Evolutionary conservation across 208 protist species (phyloP), one percentile per base, ranked within the genome.

Genomic region (Trypanosoma rangeli): DNA sequence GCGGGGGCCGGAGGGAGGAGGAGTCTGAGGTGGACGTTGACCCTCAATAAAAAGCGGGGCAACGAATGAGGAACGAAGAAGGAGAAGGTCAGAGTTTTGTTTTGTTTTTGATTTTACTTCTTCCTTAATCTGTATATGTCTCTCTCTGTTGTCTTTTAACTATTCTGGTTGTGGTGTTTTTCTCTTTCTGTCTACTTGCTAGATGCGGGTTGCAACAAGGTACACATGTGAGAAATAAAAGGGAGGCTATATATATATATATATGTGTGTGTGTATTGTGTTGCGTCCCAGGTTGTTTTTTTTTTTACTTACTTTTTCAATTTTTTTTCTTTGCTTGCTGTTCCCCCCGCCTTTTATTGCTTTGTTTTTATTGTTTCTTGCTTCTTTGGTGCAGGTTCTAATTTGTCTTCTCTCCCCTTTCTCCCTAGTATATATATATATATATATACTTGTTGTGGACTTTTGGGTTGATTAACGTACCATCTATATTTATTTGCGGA

Each of bases 331-430:
- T 29, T 50, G 0, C 20, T 39, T 60, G 22, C 35, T 60, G 5
- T 60, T 7, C 7, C 7, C 7, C 33, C 7, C 33, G 2, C 33
- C n/a, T 54, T 22, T 42, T 52, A 1, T 65, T 22, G 33, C 31
- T 39, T 42, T 52, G n/a, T 39, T 42, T 52, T 42, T 65, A 15
- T 54, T 54, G 13, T 26, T 48, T 65, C 29, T 48, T 53, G 48
- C 16, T 48, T 42, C 15, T 46, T 46, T 46, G 42, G 42, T 3
- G 12, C 42, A 46, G 42, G 15, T 46, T 46, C 13, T 46, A 18
- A 9, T 46, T 46, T 28, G 29, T 37, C n/a, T 37, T 37, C 13
- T 18, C 8, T 46, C 15, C 15, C 4, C 7, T 42, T 42, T 4
- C 37, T 42, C 10, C 37, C 37, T 10, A 10, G 13, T 46, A 46